A percentile compares a stretch with the other conserved stretches of the same genome.
Conservation (phyloP, 257 asterid species). For the Solanum ossicruentum region DNA sequence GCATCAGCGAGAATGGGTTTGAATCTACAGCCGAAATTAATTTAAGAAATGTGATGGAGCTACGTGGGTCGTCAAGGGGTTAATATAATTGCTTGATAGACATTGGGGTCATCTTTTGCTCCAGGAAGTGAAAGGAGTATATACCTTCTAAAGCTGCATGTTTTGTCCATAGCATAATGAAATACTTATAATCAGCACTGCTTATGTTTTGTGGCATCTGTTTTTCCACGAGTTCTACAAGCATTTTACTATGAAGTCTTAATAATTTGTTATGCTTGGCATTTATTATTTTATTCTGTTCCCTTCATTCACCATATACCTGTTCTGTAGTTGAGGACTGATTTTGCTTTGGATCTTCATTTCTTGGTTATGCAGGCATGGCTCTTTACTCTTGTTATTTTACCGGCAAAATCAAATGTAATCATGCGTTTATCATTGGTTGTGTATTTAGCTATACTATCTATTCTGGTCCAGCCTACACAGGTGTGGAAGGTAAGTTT, state of each 20-base stretch:
- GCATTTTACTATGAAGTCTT: neutral
- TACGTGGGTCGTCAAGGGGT: neutral
- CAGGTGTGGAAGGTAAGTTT: conserved; percentile 82
- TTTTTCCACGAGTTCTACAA: neutral
- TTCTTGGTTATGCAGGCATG: conserved; percentile 52
- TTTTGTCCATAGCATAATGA: neutral
- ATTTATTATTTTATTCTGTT: neutral
- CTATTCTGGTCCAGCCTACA: conserved; percentile 64
- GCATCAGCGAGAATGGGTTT: neutral
- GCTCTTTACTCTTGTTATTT: conserved; percentile 71
- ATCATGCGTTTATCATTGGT: conserved; percentile 60
- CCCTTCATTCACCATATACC: neutral
- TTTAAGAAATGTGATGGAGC: neutral
- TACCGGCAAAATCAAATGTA: conserved; percentile 69
- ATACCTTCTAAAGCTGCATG: neutral
- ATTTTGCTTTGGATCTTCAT: neutral
- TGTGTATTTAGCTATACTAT: conserved; percentile 40
- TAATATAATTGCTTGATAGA: neutral
- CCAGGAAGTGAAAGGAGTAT: neutral
- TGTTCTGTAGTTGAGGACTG: neutral
- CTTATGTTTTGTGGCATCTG: neutral
- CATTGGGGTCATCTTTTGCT: neutral
- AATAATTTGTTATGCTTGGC: too few relatives aligned
- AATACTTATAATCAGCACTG: neutral
- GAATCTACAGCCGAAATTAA: neutral